phyloP scores from a whole-genome alignment of 2,329 filamentous ascomycete genomes.

The Samsoniella hepiali region DNA sequence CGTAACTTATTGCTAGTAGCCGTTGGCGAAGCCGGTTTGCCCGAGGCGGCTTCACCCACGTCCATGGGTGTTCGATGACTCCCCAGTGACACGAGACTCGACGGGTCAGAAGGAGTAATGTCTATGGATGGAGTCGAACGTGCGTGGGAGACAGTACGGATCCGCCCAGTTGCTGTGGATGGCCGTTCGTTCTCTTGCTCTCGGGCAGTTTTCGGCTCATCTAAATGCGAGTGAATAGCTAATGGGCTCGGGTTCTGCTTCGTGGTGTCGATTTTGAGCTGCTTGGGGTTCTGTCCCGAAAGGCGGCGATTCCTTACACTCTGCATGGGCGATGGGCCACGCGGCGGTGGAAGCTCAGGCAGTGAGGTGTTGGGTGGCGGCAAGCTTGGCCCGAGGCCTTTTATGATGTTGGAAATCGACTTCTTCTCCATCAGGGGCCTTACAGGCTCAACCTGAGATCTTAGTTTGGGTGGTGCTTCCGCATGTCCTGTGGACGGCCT shows the following conservation, averaged over 20 bases:
- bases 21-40: slow-evolving; percentile 52
- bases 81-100: slow-evolving; percentile 31
- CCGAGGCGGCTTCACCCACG: slow-evolving; percentile 37
- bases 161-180: slow-evolving; percentile 1
- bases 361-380: slow-evolving; percentile 50
- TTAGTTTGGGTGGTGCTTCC: slow-evolving; percentile 50
- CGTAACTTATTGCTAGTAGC: slow-evolving; percentile 42
- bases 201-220: not conserved
- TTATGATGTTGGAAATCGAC: slow-evolving; percentile 23
- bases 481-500: slow-evolving; percentile 54
- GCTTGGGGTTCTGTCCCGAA: slow-evolving; percentile 75
- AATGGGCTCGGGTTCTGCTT: slow-evolving; percentile 29
- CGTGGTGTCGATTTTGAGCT: slow-evolving; percentile 82
- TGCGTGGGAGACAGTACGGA: slow-evolving; percentile 1
- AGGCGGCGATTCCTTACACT: slow-evolving; percentile 73
- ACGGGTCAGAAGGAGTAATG: slow-evolving; percentile 27
- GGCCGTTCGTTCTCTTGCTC: slow-evolving; percentile 10
- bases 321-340: slow-evolving; percentile 34
- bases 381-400: slow-evolving; percentile 29
- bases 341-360: slow-evolving; percentile 41
- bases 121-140: slow-evolving; percentile 14
- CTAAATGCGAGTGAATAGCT: slow-evolving; percentile 9
- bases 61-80: slow-evolving; percentile 33
- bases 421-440: slow-evolving; percentile 68
- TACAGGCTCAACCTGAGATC: slow-evolving; percentile 48